Base-by-base conservation (phyloP, 225 moss, liverwort and hornwort species). In the Marchantia polymorpha region DNA sequence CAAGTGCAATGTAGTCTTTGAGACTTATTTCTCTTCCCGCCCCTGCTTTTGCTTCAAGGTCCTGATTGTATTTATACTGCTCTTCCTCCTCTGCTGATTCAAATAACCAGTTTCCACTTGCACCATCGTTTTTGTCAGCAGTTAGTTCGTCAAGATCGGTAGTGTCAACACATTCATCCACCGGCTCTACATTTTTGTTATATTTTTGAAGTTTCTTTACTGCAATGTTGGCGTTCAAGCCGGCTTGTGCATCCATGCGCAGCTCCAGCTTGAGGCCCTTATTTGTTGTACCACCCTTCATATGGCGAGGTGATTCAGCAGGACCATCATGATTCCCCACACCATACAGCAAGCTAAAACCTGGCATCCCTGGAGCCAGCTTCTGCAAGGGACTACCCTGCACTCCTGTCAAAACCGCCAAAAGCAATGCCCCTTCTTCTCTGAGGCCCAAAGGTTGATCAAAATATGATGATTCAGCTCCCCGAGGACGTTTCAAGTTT, bases 321-420 rank as follows among this genome's bases (percentile, higher is more conserved):
- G 11, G 51, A 29, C 29, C 78, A 27, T 67, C 71, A 64, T 64
- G 64, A 63, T 72, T n/a, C 13, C 69, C 64, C 48, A 58, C 83
- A 69, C 77, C 77, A 72, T 75, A 53, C 26, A 79, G 52, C 52
- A 83, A 63, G 6, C 53, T 46, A 71, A 75, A 78, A 11, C 73
- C 80, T 52, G 76, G 67, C 22, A 30, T 50, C 8, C 78, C 77
- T 51, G 85, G 82, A 8, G 29, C 29, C n/a, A 81, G 46, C 51
- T 65, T 81, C 52, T 82, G 82, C 51, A 87, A 69, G 12, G 73
- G 46, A 63, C 64, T 82, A 10, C 83, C 82, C 53, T 87, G 82
- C 3, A 87, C 85, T 10, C 91, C 89, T 0, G 85, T 89, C 19
- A 89, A 78, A 83, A 89, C 83, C 8, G 89, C 85, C 79, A 91